Conservation (phyloP, 1,284 basidiomycete species). For the Ganoderma multipileum region DNA sequence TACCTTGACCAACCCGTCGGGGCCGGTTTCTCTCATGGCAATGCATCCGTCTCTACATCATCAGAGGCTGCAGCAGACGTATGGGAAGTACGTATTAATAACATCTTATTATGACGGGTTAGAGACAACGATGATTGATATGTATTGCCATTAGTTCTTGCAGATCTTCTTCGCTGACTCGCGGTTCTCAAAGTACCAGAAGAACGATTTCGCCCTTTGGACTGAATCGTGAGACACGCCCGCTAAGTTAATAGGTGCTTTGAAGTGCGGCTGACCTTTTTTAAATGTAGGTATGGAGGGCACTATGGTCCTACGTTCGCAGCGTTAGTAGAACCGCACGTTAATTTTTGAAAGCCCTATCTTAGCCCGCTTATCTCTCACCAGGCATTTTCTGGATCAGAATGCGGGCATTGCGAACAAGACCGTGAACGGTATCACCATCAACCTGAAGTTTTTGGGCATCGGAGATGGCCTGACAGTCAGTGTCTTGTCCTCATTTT, state of each 20-base stretch:
- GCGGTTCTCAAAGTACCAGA: slow-evolving; percentile 59
- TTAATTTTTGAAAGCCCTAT: neutral
- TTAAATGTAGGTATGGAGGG: slow-evolving; percentile 56
- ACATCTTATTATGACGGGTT: neutral
- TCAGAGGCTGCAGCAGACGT: slow-evolving; percentile 61
- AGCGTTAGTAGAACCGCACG: slow-evolving; percentile 44
- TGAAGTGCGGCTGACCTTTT: slow-evolving; percentile 16
- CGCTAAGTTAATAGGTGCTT: slow-evolving; percentile 16
- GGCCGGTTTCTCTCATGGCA: slow-evolving; percentile 66
- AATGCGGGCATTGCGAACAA: slow-evolving; percentile 64
- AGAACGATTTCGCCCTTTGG: slow-evolving; percentile 63
- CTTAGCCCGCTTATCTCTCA: neutral
- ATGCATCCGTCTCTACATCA: slow-evolving; percentile 55
- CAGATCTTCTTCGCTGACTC: slow-evolving; percentile 70
- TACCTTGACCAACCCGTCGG: slow-evolving; percentile 71
- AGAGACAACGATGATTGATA: neutral
- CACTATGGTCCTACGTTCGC: slow-evolving; percentile 72
- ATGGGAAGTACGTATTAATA: slow-evolving; percentile 48
- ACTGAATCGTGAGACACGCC: slow-evolving; percentile 58
- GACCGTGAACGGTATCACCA: slow-evolving; percentile 51
- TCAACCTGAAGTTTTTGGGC: slow-evolving; percentile 68
- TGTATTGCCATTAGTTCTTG: slow-evolving; percentile 48
- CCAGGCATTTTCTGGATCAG: slow-evolving; percentile 63
- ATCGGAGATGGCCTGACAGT: slow-evolving; percentile 72
- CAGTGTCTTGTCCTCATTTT: slow-evolving; percentile 23